Evolutionary conservation across 208 protist species (phyloP), one percentile per base, ranked within the genome.

Genomic region (Acanthamoeba triangularis): DNA sequence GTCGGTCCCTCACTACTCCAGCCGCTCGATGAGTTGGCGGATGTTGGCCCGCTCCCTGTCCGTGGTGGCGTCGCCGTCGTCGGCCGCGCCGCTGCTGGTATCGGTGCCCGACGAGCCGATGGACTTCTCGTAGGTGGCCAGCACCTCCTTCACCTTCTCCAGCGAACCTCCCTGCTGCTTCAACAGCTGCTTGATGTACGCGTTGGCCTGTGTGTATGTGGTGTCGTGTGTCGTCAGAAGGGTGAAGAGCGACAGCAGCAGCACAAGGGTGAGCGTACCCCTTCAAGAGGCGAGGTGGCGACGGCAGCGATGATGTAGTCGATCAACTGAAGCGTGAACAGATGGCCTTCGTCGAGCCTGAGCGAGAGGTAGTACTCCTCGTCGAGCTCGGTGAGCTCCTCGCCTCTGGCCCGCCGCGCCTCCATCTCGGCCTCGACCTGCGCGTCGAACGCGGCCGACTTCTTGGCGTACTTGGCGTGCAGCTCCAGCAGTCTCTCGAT

Each of bases 311-410:
- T 94, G 16, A 97, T 88, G 44, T 95, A 69, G 90, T 97, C 96
- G 3, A 97, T 47, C 23, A 95, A 59, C 74, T 97, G 96, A 10
- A 97, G 69, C 7, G 95, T 97, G 20, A 97, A 97, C 56, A 97
- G 59, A 78, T 95, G 95, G 13, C 88, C 96, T 65, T 97, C 96
- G 74, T 90, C 65, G 4, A 90, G 76, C 25, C 84, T 61, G 65
- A 95, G 93, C n/a, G 96, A 88, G 33, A 95, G 95, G 35, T 96
- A 88, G 52, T 96, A 84, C 33, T 97, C 94, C 44, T 97, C 96
- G 47, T 96, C 94, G 2, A 87, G 52, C 33, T 95, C 94, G 69
- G 61, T 78, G 44, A 93, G 37, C 6, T 97, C 93, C 41, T 97
- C 94, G 5, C 85, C 69, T 28, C 56, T 28, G 52, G 90, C 90